phyloP scores from a whole-genome alignment of 2,329 filamentous ascomycete genomes.

The Talaromyces islandicus region DNA sequence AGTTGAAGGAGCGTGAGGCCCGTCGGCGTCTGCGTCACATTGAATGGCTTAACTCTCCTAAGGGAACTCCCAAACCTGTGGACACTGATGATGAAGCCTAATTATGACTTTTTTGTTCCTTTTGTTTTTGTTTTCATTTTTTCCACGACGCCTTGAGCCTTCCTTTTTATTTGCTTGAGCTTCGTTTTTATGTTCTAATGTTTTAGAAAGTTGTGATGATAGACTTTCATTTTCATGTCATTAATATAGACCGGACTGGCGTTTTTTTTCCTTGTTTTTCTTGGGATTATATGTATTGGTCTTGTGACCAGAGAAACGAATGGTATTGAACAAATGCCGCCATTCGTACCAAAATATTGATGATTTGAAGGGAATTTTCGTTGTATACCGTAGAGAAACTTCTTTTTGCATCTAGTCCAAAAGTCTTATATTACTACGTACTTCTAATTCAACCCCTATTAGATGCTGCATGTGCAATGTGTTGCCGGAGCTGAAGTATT shows the following conservation, averaged over 20 bases:
- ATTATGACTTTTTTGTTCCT: background rate
- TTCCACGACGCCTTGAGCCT: background rate
- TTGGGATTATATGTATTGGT: background rate
- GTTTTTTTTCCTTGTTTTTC: conserved; percentile 1
- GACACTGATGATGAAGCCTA: conserved; percentile 70
- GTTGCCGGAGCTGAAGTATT: no score
- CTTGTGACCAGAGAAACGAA: background rate
- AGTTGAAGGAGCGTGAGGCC: conserved; percentile 88
- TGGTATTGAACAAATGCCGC: background rate
- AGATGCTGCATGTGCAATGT: no score
- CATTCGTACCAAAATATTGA: background rate
- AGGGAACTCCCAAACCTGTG: conserved; percentile 70
- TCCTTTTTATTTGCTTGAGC: no score
- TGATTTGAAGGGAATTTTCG: background rate
- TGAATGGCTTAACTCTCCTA: conserved; percentile 73
- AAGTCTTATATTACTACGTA: no score
- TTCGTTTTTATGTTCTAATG: conserved; percentile 4
- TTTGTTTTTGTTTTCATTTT: background rate
- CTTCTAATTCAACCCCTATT: no score
- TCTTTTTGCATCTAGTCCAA: no score
- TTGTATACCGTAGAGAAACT: no score
- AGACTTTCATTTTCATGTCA: background rate
- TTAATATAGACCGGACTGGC: background rate
- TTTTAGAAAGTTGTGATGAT: conserved; percentile 1
- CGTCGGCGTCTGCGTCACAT: conserved; percentile 79